Evolutionary conservation across 805 yeast genomes (phyloP), one percentile per base, ranked within the genome.

Genomic region (Saitoella complicata): DNA sequence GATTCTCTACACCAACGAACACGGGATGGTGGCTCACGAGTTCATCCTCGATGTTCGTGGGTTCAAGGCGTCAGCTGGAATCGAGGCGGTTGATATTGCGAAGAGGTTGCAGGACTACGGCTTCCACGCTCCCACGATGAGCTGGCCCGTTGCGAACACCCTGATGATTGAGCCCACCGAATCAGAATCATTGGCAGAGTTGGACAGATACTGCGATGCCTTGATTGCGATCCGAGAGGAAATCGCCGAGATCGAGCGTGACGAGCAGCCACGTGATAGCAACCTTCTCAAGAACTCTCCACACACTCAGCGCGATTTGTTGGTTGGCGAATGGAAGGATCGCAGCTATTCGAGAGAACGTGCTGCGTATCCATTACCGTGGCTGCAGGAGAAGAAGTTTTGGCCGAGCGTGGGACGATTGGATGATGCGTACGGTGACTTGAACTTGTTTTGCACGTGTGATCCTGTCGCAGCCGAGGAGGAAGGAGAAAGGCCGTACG

Each of bases 91-190:
- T 54, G 98, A 91, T 61, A 78, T 91, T 48, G 97, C 98, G 46
- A 91, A 91, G 69, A 76, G 98, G 63, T 71, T 91, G 49, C 97
- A 91, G 66, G 98, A 91, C 65, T 91, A 88, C 61, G 95, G 97
- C 0, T 91, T 91, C 76, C 98, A 91, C 64, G 95, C 95, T 1
- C 98, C 98, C 50, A 91, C 98, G 30, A 78, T 91, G 83, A 91
- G 97, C 2, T 91, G 91, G 83, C 98, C 98, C 7, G 94, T 91
- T 43, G 88, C 96, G 5, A 94, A 94, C 50, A 91, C 98, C 1
- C 71, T 91, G 55, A 91, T 91, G 98, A 76, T 91, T 51, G 98
- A 91, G 67, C 98, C 98, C 48, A 91, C 98, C 3, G 98, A 91
- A 66, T 79, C 91, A 12, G 98, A 91, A 66, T 76, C 85, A 58